Evolutionary conservation across 495 filamentous ascomycete genomes (phyloP).

Genomic region (Pyronema omphalodes): DNA sequence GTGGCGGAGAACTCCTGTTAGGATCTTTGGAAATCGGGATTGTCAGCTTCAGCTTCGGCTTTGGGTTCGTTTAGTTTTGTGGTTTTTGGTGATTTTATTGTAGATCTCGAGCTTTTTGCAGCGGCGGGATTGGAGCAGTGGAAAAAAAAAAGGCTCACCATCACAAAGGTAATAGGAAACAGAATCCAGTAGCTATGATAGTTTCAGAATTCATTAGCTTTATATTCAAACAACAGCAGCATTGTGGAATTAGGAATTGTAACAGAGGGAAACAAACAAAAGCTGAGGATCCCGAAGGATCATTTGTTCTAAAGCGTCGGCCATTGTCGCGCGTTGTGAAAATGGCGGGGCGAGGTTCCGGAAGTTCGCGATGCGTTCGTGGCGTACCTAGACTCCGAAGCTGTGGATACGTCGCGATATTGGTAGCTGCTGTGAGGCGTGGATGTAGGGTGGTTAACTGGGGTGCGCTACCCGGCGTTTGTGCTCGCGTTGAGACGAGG

Average conservation of each 20-base stretch:
- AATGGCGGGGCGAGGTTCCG: no score
- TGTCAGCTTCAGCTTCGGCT: background rate
- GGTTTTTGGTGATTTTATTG: no score
- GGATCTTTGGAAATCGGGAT: slow-evolving; percentile 37
- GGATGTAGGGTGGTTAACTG: no score
- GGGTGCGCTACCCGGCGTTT: no score
- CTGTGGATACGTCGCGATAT: no score
- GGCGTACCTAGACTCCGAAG: no score
- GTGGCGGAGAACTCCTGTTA: slow-evolving; percentile 89
- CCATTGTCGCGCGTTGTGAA: slow-evolving; percentile 41
- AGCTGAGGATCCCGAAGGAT: slow-evolving; percentile 98
- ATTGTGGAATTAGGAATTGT: background rate
- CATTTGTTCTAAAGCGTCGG: slow-evolving; percentile 70
- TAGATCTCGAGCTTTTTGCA: no score
- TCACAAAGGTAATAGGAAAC: slow-evolving; percentile 88
- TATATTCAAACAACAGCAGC: background rate
- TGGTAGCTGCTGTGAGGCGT: no score
- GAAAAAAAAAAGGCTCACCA: slow-evolving; percentile 50
- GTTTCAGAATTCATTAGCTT: background rate
- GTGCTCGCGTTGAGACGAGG: no score
- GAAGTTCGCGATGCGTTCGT: no score
- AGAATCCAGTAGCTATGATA: slow-evolving; percentile 81
- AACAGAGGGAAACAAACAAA: slow-evolving; percentile 43
- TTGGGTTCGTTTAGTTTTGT: background rate
- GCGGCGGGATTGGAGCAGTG: background rate